Percentiles rank a stretch among this genome's conserved stretches.
phyloP scores from a whole-genome alignment of 2,329 filamentous ascomycete genomes.

The Diaporthe nobilis region DNA sequence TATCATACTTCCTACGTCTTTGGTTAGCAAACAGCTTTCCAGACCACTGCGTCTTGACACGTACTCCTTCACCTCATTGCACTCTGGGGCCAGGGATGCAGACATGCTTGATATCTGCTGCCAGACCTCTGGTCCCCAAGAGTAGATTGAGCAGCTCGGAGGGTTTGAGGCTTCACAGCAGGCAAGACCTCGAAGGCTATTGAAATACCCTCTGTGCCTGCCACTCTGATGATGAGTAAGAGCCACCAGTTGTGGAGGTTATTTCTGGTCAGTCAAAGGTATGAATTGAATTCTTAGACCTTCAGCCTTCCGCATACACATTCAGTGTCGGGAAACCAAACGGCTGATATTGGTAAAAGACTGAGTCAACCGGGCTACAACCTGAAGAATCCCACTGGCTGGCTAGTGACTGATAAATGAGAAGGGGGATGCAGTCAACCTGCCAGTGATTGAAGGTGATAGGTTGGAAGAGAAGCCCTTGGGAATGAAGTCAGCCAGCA shows the following conservation, averaged over 20 bases:
- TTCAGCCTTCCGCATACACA: not conserved
- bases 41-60: slow-evolving; percentile 47
- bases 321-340: no score
- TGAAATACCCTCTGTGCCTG: not conserved
- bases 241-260: not conserved
- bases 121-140: not conserved
- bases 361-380: not conserved
- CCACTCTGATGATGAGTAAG: not conserved
- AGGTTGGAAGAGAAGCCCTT: not conserved
- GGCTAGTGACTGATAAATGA: not conserved
- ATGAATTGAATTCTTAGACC: not conserved
- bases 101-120: slow-evolving; percentile 77
- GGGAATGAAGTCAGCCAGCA: not conserved
- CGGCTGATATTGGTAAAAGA: not conserved
- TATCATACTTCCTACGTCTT: slow-evolving; percentile 85
- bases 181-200: not conserved
- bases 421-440: not conserved
- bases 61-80: slow-evolving; percentile 96
- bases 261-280: no score
- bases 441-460: not conserved
- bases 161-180: not conserved
- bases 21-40: not conserved
- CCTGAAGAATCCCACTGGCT: not conserved
- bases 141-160: not conserved
- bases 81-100: slow-evolving; percentile 93